These are phyloP conservation scores for Polysphondylium violaceum DNA, from an alignment of 78 protist species.

Conservation along the genomic window DNA sequence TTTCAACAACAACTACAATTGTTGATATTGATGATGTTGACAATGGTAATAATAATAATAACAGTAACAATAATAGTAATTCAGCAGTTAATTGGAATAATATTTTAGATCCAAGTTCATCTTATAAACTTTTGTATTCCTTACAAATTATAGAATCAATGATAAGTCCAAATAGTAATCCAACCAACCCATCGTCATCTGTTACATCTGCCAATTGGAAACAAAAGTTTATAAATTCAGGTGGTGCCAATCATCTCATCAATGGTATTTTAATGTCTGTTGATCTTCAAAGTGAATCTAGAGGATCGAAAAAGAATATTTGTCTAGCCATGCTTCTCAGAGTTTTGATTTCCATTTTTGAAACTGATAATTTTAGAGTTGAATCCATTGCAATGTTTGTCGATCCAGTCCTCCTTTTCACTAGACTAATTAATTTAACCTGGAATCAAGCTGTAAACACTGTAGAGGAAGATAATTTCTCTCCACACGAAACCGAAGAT, in stretches of 20 bases:
- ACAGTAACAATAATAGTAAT: not conserved
- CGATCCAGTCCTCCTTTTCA: conserved; percentile 7
- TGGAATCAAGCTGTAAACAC: conserved; percentile 56
- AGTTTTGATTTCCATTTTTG: conserved; percentile 25
- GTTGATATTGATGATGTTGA: not conserved
- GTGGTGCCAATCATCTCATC: conserved; percentile 44
- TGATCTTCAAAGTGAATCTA: conserved; percentile 38
- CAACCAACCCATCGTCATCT: not conserved
- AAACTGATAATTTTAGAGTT: not conserved
- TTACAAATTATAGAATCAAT: conserved; percentile 58
- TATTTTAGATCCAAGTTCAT: conserved; percentile 50
- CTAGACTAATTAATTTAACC: conserved; percentile 18
- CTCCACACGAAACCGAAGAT: conserved; percentile 57
- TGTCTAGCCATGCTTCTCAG: conserved; percentile 53
- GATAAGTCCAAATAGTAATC: not conserved
- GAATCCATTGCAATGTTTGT: not conserved
- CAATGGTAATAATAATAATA: not conserved
- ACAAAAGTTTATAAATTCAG: conserved; percentile 13
- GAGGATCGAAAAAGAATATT: conserved; percentile 62
- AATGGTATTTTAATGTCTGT: conserved; percentile 25
- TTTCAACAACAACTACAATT: not conserved
- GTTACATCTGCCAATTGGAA: conserved; percentile 23
- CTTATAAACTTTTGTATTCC: conserved; percentile 43
- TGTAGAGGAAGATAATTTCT: conserved; percentile 13
- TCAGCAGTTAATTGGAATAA: conserved; percentile 20